A percentile compares a stretch with the other conserved stretches of the same genome.
phyloP scores from a whole-genome alignment of 306 rosid genomes.

The Prunus davidiana region DNA sequence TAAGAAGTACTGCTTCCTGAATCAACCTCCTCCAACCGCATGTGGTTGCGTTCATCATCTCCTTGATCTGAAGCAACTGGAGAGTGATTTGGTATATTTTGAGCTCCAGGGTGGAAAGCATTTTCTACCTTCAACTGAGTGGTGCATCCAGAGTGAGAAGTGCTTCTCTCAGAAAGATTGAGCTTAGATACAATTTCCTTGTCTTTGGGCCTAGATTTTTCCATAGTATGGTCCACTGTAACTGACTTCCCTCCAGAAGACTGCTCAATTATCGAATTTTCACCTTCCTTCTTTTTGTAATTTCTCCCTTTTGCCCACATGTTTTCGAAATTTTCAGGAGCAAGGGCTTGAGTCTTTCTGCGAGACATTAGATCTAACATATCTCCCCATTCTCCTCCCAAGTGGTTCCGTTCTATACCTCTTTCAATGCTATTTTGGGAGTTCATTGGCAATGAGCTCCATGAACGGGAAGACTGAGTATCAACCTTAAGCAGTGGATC shows the following conservation, averaged over 20 bases:
- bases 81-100: constrained; percentile 31
- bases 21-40: constrained; percentile 41
- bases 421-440: constrained; percentile 50
- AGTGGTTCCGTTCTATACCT: constrained; percentile 38
- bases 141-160: constrained; percentile 36
- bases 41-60: constrained; percentile 42
- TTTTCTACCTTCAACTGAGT: constrained; percentile 31
- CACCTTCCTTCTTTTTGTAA: constrained; percentile 59
- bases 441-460: constrained; percentile 54
- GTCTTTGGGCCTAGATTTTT: constrained; percentile 40
- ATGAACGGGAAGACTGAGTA: constrained; percentile 68
- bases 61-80: constrained; percentile 37
- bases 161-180: constrained; percentile 44
- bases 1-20: constrained; percentile 71
- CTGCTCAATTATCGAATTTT: constrained; percentile 48
- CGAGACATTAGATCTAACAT: constrained; percentile 77
- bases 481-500: constrained; percentile 85
- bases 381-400: constrained; percentile 94
- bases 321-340: constrained; percentile 95
- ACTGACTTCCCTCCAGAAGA: constrained; percentile 41
- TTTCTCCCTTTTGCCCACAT: constrained; percentile 90
- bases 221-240: constrained; percentile 37
- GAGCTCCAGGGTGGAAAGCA: constrained; percentile 30
- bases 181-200: constrained; percentile 34
- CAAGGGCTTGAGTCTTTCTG: constrained; percentile 85